Evolutionary conservation across 2,329 filamentous ascomycete species (phyloP), one percentile per base, ranked within the genome.

Genomic region (Nothomitra cinnamomea): DNA sequence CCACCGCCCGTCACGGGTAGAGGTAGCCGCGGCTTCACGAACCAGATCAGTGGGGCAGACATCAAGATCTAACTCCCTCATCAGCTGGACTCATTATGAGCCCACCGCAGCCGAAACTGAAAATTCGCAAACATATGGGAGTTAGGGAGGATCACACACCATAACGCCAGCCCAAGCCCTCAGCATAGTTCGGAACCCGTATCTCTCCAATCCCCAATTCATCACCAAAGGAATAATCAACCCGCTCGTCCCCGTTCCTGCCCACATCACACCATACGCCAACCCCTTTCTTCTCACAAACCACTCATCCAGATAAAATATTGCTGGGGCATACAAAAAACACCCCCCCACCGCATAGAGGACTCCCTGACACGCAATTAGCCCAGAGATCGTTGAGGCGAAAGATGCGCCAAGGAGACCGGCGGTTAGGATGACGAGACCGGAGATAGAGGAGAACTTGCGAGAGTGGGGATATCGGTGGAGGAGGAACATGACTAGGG

Each of bases 231-330:
- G 63, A 42, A 64, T 54, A 13, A 60, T 61, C 40, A 61, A 41
- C 8, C 58, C 52, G 3, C 51, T 54, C 21, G 62, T 53, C 57
- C 28, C 12, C 5, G 32, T 41, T 53, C 58, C 71, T 10, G 72
- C 74, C 73, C 76, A 80, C 72, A 83, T 78, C 51, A 80, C 72
- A n/a, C 80, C 80, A 59, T 77, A 79, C 1, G 78, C 78, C 35
- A 82, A 64, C 1, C 78, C 77, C 51, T 78, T 78, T 43, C 72
- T 71, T 42, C 66, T 68, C 21, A 77, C 69, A 61, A 81, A 82
- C 77, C 78, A 82, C 61, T 81, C 75, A 56, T 81, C 75, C 57
- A 82, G 67, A 63, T 78, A 80, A 35, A 75, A 58, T 28, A 80
- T 71, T 58, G 74, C 75, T 0, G 78, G 77, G 24, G 70, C 72